phyloP scores from a whole-genome alignment of 2,329 filamentous ascomycete species.

The Fusarium decemcellulare region DNA sequence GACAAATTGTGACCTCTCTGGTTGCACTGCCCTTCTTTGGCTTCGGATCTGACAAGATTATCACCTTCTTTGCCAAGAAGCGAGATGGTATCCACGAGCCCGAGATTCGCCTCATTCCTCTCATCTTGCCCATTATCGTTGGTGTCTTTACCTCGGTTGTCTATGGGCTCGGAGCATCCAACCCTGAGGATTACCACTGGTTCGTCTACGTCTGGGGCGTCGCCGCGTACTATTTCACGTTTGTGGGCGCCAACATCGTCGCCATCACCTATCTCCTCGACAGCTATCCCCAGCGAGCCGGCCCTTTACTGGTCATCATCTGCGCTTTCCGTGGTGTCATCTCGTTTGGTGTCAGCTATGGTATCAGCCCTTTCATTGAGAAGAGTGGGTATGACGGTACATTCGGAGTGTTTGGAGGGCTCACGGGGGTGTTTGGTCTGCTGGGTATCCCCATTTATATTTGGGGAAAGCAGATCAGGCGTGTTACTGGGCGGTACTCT shows the following conservation, averaged over 20 bases:
- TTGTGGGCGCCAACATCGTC: slow-evolving; percentile 38
- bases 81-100: slow-evolving; percentile 40
- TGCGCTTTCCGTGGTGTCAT: slow-evolving; percentile 40
- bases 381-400: slow-evolving; percentile 1
- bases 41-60: slow-evolving; percentile 37
- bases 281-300: slow-evolving; percentile 40
- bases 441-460: not conserved
- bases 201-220: slow-evolving; percentile 25
- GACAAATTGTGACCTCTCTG: slow-evolving; percentile 38
- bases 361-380: slow-evolving; percentile 36
- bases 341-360: slow-evolving; percentile 39
- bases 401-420: not conserved
- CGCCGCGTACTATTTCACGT: slow-evolving; percentile 27
- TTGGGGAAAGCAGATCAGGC: slow-evolving; percentile 1
- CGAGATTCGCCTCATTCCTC: slow-evolving; percentile 36
- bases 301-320: slow-evolving; percentile 39
- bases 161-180: not conserved
- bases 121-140: slow-evolving; percentile 36
- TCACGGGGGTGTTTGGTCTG: not conserved
- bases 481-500: not conserved
- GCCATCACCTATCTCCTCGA: slow-evolving; percentile 42
- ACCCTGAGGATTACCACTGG: slow-evolving; percentile 25
- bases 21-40: slow-evolving; percentile 38
- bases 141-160: slow-evolving; percentile 29
- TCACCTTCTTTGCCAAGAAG: slow-evolving; percentile 37